Evolutionary conservation across 2,329 filamentous ascomycete genomes (phyloP), one percentile per base, ranked within the genome.

Genomic region (Cladosporium sp.): DNA sequence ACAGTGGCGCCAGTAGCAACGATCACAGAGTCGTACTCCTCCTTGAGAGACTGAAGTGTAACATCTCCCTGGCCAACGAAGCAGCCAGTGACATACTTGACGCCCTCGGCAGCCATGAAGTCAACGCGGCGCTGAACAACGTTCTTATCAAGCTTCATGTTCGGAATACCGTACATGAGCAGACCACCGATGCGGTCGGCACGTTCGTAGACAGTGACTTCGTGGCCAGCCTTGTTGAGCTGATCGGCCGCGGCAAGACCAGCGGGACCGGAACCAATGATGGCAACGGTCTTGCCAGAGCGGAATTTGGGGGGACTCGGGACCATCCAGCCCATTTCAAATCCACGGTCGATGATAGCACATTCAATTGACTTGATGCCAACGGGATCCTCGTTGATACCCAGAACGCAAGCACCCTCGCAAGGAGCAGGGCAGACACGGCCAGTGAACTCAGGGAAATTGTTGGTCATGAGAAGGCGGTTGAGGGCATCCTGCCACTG

Each of bases 111-210:
- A 56, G 89, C 90, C 90, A 97, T 93, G 75, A 97, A 91, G 75
- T 97, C 90, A 49, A 94, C 91, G 73, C 93, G 89, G 53, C 93
- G 89, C 81, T 97, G 93, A 60, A 97, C 93, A 62, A 97, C 87
- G 71, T 91, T 91, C 83, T 97, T 97, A 79, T 97, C 93, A 40
- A 97, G 88, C 81, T 97, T 97, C 93, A 97, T 97, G 81, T 97
- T 97, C 65, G 93, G 93, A 65, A 97, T 97, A 65, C 93, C 93
- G 71, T 97, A 97, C 93, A 97, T 97, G 69, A 97, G 84, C 56
- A 97, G 81, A 74, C 93, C 93, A 76, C 93, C 93, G 58, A 88
- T 79, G 64, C 93, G 90, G 71, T 97, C 93, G 60, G 91, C 85
- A 63, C 93, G 90, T 81, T 97, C 93, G 70, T 94, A 97, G 17